These are phyloP conservation scores for Fusarium sp. DNA, from an alignment of 2,329 filamentous ascomycete species.

Conservation along the genomic window DNA sequence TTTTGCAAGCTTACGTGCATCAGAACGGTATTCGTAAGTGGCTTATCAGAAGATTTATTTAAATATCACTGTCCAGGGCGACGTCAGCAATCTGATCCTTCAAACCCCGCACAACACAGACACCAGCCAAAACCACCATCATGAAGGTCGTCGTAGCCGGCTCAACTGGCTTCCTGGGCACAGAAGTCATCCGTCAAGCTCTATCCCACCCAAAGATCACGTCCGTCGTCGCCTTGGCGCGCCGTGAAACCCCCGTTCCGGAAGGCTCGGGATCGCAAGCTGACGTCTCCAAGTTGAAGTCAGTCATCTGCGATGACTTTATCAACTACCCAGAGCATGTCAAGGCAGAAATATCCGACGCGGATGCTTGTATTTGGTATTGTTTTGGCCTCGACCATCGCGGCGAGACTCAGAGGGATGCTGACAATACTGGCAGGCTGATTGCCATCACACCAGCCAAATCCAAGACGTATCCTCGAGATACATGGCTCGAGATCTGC, in stretches of 20 bases:
- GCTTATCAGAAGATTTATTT: neutral
- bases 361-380: slow-evolving; percentile 57
- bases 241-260: slow-evolving; percentile 47
- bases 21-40: neutral
- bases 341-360: slow-evolving; percentile 52
- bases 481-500: slow-evolving; percentile 54
- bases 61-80: neutral
- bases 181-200: slow-evolving; percentile 56
- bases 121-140: neutral
- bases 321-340: slow-evolving; percentile 52
- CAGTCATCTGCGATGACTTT: slow-evolving; percentile 53
- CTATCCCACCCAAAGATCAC: slow-evolving; percentile 50
- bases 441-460: slow-evolving; percentile 56
- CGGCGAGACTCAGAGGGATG: accelerated
- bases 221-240: slow-evolving; percentile 54
- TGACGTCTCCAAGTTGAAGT: slow-evolving; percentile 51
- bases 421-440: slow-evolving; percentile 19
- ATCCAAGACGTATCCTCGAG: slow-evolving; percentile 42
- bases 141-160: slow-evolving; percentile 59
- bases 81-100: neutral
- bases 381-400: neutral
- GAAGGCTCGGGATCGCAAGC: slow-evolving; percentile 28
- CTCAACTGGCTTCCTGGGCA: slow-evolving; percentile 55
- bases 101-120: neutral
- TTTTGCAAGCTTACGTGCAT: neutral